phyloP scores from a whole-genome alignment of 2,329 filamentous ascomycete genomes.

The Talaromyces sp. region DNA sequence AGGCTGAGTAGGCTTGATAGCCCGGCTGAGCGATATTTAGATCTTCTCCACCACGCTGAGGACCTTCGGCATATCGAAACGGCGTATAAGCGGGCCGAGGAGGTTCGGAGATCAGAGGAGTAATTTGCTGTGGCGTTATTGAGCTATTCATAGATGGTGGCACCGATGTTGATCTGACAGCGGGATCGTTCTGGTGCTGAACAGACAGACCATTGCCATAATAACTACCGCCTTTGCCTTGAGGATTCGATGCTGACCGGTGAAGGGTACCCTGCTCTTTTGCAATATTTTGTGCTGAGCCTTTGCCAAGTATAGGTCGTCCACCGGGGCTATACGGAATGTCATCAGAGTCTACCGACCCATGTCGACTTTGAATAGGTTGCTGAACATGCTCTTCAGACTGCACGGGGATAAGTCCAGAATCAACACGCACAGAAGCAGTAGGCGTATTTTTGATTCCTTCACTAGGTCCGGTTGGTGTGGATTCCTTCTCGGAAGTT shows the following conservation, averaged over 20 bases:
- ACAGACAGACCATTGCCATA: background rate
- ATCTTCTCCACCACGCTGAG: conserved; percentile 38
- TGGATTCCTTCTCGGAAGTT: conserved; percentile 21
- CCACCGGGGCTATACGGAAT: conserved; percentile 51
- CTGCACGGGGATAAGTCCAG: conserved; percentile 32
- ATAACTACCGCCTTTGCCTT: conserved; percentile 7
- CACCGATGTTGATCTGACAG: conserved; percentile 23
- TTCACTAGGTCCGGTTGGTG: conserved; percentile 18
- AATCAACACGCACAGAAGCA: conserved; percentile 9
- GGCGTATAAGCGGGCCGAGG: conserved; percentile 41
- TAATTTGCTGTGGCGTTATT: conserved; percentile 17
- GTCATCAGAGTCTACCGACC: conserved; percentile 20
- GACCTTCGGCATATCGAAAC: conserved; percentile 41
- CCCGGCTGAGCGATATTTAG: conserved; percentile 37
- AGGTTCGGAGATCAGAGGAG: conserved; percentile 33
- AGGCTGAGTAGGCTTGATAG: conserved; percentile 44
- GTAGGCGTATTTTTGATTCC: background rate
- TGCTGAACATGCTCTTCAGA: conserved; percentile 19
- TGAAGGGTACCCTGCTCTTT: conserved; percentile 17
- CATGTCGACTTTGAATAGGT: conserved; percentile 16
- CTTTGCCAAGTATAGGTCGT: conserved; percentile 41
- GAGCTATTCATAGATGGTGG: conserved; percentile 22
- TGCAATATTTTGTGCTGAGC: conserved; percentile 2
- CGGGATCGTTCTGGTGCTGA: background rate
- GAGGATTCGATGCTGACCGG: conserved; percentile 26